Base-by-base conservation (phyloP, 2,329 filamentous ascomycete genomes). In the Epichloe gansuensis region DNA sequence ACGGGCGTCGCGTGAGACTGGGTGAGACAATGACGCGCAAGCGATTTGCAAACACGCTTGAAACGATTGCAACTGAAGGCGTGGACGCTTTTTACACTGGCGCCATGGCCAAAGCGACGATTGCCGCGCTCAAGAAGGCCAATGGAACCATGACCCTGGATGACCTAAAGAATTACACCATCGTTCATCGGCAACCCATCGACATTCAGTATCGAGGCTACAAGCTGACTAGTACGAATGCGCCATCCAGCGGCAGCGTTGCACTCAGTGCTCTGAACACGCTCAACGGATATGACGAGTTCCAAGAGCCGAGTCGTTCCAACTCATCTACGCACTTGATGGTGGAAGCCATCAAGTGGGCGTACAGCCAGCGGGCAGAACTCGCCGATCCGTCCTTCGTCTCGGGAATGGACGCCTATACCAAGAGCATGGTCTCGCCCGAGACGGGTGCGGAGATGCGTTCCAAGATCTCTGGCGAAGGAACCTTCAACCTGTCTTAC, bases 301-400 rank as follows among this genome's bases (percentile, higher is more conserved):
- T 91, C 47, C 82, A 80, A 17, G 69, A 80, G 12, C 67, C 74
- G 1, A 67, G 71, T 1, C 68, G 72, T 2, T 69, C 71, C 47
- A 76, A 77, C 56, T 63, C 88, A 0, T 87, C 81, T 40, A 87
- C 85, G 0, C 89, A 95, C 63, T 74, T 84, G 0, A 69, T 95
- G n/a, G 82, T 91, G 56, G 89, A 95, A 71, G 84, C 87, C 1
- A 85, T 94, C 54, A 74, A 85, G 7, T 95, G 90, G 62, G 87
- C 82, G 0, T 95, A 94, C 59, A 89, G 84, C 2, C 69, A 84
- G 72, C 79, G 88, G 49, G 75, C 79, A 1, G 71, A 85, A 35
- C 74, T 95, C 0, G 89, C 87, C 1, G 89, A 95, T 58, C 89
- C 89, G 0, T 71, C 70, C 0, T 94, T 86, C 59, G 78, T 90